Evolutionary conservation across 768 basidiomycete species (phyloP), one percentile per base, ranked within the genome.

Genomic region (Lentinula guzmanii): DNA sequence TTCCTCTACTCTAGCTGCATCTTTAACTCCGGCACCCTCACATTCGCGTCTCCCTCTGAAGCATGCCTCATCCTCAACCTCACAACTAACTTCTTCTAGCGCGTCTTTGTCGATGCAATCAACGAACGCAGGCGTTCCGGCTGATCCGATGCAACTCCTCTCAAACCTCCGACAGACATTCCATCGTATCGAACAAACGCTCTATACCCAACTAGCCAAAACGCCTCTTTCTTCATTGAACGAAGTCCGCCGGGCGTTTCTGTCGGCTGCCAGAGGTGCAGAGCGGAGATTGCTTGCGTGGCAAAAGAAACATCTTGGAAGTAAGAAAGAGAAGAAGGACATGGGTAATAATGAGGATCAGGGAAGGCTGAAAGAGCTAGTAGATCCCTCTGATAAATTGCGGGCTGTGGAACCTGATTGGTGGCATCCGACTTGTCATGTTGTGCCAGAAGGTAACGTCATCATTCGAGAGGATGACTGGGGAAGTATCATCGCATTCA

Each of bases 401-500:
- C 63, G 67, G 24, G 70, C 68, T 9, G 65, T 68, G n/a, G 82
- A 86, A 61, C 88, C 88, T 1, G 80, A 77, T 35, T 91, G 89
- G 89, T 90, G 86, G 87, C 70, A 68, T 15, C 73, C 71, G 18
- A 79, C 78, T 8, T 85, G 77, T 67, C 86, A 91, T 74, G 82
- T 80, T 35, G 75, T 88, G 16, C 87, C 89, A n/a, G 82, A 83
- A 3, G 80, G 85, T 7, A 86, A 82, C 67, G 77, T 89, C 4
- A 79, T 90, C 62, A 81, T 90, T 8, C 70, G 82, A 53, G 90
- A 91, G 67, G 78, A 82, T 66, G 88, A 90, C 70, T 87, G 85
- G 87, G 87, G 88, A 7, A 90, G 87, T 69, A 84, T 91, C 52
- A 90, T 90, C 64, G 85, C 89, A 5, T 90, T 87, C 71, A 89